phyloP scores from a whole-genome alignment of 2,329 filamentous ascomycete species.

The Albifimbria verrucaria region DNA sequence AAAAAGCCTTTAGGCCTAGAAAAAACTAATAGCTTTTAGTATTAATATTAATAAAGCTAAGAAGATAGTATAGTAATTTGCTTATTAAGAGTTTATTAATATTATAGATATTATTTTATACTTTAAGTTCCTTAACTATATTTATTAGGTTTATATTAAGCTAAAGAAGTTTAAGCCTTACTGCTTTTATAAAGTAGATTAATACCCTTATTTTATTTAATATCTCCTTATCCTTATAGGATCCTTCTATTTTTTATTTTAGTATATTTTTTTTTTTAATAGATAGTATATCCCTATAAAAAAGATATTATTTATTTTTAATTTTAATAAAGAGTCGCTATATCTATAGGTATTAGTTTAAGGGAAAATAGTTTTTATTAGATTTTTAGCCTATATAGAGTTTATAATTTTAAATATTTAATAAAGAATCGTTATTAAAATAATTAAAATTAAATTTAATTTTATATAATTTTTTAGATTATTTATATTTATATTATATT shows the following conservation, averaged over 20 bases:
- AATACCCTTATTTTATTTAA: background rate
- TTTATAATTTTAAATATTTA: background rate
- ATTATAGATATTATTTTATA: background rate
- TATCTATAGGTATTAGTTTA: background rate
- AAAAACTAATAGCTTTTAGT: background rate
- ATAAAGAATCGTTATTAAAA: background rate
- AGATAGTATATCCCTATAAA: background rate
- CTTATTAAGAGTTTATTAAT: background rate
- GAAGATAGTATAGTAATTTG: background rate
- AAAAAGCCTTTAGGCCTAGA: background rate
- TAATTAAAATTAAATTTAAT: background rate
- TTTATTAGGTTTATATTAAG: background rate
- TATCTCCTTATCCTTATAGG: background rate
- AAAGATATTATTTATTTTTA: background rate
- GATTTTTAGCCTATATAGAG: slow-evolving; percentile 2
- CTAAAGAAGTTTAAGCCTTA: background rate
- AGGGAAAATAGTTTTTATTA: background rate
- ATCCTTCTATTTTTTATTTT: background rate
- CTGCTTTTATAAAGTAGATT: background rate
- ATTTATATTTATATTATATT: background rate
- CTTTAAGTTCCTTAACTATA: background rate
- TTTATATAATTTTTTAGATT: too few species aligned
- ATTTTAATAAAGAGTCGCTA: background rate
- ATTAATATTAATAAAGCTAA: background rate
- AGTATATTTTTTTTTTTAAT: background rate